Conservation (phyloP, 345 rosid species). For the Eucalyptus sp. region DNA sequence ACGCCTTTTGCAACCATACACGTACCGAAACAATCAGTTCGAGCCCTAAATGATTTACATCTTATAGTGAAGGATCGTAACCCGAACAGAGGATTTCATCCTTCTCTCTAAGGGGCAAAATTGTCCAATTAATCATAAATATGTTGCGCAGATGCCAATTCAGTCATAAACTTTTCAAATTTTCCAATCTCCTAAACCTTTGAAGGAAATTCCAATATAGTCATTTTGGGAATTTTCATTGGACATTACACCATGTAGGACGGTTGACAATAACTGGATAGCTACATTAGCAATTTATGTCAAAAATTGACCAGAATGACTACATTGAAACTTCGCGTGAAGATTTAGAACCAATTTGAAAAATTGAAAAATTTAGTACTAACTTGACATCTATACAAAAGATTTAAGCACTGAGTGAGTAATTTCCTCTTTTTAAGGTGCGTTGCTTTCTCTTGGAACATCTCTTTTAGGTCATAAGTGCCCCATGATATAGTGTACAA, state of each 20-base stretch:
- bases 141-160: not conserved
- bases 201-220: not conserved
- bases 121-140: not conserved
- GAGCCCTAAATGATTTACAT: not conserved
- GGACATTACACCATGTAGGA: not conserved
- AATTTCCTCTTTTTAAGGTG: not conserved
- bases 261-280: not conserved
- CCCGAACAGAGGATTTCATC: not conserved
- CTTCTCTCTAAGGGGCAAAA: not conserved
- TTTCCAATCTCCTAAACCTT: not conserved
- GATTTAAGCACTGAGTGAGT: not conserved
- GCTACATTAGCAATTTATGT: rapidly evolving
- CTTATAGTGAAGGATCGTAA: not conserved
- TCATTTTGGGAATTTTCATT: not conserved
- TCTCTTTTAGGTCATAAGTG: not conserved
- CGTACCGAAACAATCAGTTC: not conserved
- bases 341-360: not conserved
- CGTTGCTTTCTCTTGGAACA: not conserved
- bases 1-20: not conserved
- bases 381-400: not conserved
- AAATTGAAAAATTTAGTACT: too few species aligned
- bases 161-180: not conserved
- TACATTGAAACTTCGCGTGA: rapidly evolving
- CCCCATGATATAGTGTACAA: not conserved
- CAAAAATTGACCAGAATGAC: rapidly evolving